Evolutionary conservation across 768 basidiomycete species (phyloP).

Genomic region (Fomitopsis serialis): DNA sequence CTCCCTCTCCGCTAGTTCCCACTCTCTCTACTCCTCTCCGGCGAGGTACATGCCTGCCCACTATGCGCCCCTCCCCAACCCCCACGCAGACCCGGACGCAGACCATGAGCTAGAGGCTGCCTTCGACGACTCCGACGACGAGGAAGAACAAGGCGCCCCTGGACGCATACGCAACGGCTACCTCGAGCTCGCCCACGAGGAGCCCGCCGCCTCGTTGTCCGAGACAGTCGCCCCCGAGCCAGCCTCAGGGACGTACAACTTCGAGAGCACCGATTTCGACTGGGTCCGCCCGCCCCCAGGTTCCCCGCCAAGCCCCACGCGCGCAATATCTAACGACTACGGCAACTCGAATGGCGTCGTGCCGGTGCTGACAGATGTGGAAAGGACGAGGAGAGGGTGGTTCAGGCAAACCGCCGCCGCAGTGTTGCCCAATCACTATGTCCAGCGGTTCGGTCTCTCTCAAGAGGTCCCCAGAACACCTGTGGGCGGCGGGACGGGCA

Average conservation of each 20-base stretch:
- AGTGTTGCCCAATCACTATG: conserved; percentile 50
- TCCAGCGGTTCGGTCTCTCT: conserved; percentile 40
- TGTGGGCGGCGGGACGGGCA: conserved; percentile 62
- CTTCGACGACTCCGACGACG: conserved; percentile 73
- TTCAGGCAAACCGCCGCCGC: conserved; percentile 47
- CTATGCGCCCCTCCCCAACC: conserved; percentile 66
- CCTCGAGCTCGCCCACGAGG: conserved; percentile 16
- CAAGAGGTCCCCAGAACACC: conserved; percentile 34
- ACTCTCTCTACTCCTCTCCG: background rate
- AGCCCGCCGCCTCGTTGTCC: conserved; percentile 27
- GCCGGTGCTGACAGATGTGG: conserved; percentile 35
- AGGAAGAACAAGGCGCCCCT: conserved; percentile 35
- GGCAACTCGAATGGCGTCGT: conserved; percentile 75
- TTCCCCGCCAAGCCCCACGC: conserved; percentile 61
- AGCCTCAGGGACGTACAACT: conserved; percentile 54
- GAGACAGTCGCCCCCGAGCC: conserved; percentile 33
- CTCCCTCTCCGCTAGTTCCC: background rate
- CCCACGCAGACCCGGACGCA: conserved; percentile 41
- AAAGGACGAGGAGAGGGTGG: conserved; percentile 39
- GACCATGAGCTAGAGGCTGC: conserved; percentile 79
- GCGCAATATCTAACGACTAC: conserved; percentile 61
- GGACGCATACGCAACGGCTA: conserved; percentile 16
- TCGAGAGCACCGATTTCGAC: conserved; percentile 74
- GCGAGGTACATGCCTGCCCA: conserved; percentile 36
- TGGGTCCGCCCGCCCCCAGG: conserved; percentile 70